A percentile compares a stretch with the other conserved stretches of the same genome.
These are phyloP conservation scores for Parasitella parasitica DNA, from an alignment of 371 early-diverging fungal genomes.

Conservation along the genomic window DNA sequence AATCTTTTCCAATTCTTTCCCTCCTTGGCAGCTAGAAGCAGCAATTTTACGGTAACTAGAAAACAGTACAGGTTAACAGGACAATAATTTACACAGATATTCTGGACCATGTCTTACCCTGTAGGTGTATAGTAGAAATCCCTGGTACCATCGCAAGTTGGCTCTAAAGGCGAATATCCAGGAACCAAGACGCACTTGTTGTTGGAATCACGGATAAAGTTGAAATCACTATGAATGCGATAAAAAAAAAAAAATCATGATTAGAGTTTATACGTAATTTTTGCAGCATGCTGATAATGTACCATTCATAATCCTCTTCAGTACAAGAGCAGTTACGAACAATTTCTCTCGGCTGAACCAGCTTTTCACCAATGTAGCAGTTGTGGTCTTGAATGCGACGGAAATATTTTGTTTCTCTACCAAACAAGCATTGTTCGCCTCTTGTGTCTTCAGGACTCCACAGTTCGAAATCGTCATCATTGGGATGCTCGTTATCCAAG, in stretches of 20 bases:
- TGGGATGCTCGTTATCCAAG: constrained; percentile 41
- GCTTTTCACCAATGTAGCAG: constrained; percentile 80
- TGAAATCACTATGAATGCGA: constrained; percentile 66
- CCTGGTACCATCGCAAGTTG: constrained; percentile 55
- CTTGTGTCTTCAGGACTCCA: constrained; percentile 66
- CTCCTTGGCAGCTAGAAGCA: constrained; percentile 68
- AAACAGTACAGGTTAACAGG: background rate
- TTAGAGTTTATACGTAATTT: background rate
- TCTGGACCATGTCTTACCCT: constrained; percentile 30
- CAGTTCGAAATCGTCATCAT: constrained; percentile 76
- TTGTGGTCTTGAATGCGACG: constrained; percentile 72
- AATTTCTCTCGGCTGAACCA: constrained; percentile 58
- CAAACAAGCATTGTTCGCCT: constrained; percentile 69
- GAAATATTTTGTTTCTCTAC: constrained; percentile 73
- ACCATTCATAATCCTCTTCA: constrained; percentile 85
- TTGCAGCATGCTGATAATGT: background rate
- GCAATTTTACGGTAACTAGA: constrained; percentile 77
- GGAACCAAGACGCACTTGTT: constrained; percentile 66
- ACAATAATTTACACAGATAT: background rate
- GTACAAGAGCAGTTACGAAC: constrained; percentile 76
- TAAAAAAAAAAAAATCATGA: background rate
- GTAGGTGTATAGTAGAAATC: constrained; percentile 61
- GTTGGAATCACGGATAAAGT: constrained; percentile 63
- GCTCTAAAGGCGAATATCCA: constrained; percentile 56
- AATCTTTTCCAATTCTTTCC: constrained; percentile 49